These are phyloP conservation scores for Suhomyces yuchorum DNA, from an alignment of 1,139 yeast genomes.

Conservation along the genomic window DNA sequence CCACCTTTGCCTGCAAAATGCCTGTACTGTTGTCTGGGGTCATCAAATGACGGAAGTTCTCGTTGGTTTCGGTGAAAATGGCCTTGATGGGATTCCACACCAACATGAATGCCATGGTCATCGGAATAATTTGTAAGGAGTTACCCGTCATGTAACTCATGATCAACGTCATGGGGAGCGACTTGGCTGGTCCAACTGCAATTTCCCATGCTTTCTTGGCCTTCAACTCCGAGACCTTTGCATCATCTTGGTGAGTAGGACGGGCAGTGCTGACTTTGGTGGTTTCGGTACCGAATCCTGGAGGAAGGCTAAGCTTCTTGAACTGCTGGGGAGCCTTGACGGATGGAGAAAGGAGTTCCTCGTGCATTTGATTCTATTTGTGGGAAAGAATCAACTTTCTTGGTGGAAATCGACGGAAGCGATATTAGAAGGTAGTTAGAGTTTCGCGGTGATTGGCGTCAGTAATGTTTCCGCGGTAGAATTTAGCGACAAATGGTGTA, in stretches of 20 bases:
- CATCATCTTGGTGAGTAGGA: conserved; percentile 14
- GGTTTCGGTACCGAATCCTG: conserved; percentile 16
- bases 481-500: background rate
- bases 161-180: conserved; percentile 81
- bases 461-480: background rate
- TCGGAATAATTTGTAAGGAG: conserved; percentile 84
- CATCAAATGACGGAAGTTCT: conserved; percentile 41
- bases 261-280: conserved; percentile 8
- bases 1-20: conserved; percentile 41
- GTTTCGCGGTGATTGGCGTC: background rate
- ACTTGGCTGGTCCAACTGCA: conserved; percentile 81
- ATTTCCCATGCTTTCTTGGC: conserved; percentile 82
- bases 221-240: conserved; percentile 42
- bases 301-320: conserved; percentile 14
- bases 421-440: no score
- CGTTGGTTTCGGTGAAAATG: conserved; percentile 56
- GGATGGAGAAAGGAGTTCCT: conserved; percentile 10
- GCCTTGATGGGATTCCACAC: conserved; percentile 78
- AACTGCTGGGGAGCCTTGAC: conserved; percentile 11
- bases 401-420: no score
- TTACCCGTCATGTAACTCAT: conserved; percentile 96
- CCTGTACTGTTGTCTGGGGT: conserved; percentile 43
- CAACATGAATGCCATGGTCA: conserved; percentile 86
- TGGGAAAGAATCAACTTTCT: background rate
- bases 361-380: conserved; percentile 1